Conservation (phyloP, 371 early-diverging fungal genomes). For the Nosema granulosis region DNA sequence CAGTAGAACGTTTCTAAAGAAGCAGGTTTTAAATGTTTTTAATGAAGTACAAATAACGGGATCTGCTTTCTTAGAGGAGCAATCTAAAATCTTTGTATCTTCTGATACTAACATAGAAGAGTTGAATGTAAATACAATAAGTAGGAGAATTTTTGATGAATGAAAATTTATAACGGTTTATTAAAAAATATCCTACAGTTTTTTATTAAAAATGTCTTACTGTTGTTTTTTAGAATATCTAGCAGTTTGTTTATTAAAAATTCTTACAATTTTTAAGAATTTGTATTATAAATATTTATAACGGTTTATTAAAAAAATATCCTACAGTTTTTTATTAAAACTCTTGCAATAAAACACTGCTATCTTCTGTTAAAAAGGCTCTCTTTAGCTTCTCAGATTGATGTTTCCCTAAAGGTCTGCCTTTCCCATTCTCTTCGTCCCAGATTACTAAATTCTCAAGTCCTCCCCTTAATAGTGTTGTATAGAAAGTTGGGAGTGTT, state of each 20-base stretch:
- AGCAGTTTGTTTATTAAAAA: neutral
- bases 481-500: constrained; percentile 13
- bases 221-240: neutral
- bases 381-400: constrained; percentile 19
- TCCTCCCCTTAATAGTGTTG: constrained; percentile 1
- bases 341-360: neutral
- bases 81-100: constrained; percentile 55
- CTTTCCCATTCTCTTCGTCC: constrained; percentile 23
- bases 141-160: constrained; percentile 42
- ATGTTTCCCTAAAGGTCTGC: constrained; percentile 28
- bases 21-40: constrained; percentile 53
- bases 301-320: neutral
- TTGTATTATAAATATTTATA: neutral
- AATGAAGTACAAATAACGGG: constrained; percentile 62
- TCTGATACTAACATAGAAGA: constrained; percentile 30
- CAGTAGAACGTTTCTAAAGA: constrained; percentile 53
- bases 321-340: neutral
- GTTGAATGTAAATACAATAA: constrained; percentile 37
- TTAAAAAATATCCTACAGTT: neutral
- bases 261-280: neutral
- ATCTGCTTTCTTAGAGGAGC: constrained; percentile 52
- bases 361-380: constrained; percentile 3
- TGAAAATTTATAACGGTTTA: neutral
- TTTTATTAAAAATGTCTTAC: neutral
- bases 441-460: constrained; percentile 34